These are phyloP conservation scores for Phialophora expanda DNA, from an alignment of 2,329 filamentous ascomycete genomes.

Conservation along the genomic window DNA sequence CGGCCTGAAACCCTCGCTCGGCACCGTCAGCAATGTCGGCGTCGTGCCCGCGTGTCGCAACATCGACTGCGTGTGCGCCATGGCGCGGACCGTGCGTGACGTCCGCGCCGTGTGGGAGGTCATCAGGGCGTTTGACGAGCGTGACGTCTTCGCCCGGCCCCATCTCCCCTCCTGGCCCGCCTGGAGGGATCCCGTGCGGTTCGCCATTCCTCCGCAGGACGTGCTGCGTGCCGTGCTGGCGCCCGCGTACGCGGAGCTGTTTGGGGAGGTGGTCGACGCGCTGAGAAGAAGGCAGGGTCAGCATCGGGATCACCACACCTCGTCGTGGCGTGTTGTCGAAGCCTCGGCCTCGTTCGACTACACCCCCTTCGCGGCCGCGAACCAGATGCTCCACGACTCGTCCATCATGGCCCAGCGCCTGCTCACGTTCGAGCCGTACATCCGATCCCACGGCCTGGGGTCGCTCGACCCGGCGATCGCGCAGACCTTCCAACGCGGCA, in stretches of 20 bases:
- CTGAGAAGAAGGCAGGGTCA: slow-evolving; percentile 30
- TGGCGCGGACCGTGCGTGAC: slow-evolving; percentile 52
- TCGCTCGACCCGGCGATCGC: slow-evolving; percentile 58
- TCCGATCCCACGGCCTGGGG: slow-evolving; percentile 5
- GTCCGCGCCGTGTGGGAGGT: slow-evolving; percentile 40
- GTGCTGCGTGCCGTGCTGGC: slow-evolving; percentile 50
- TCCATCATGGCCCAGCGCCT: slow-evolving; percentile 57
- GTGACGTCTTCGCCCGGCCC: slow-evolving; percentile 53
- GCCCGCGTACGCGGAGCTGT: slow-evolving; percentile 49
- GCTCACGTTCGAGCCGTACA: slow-evolving; percentile 23
- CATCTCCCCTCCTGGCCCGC: slow-evolving; percentile 40
- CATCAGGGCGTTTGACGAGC: slow-evolving; percentile 34
- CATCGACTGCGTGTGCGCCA: slow-evolving; percentile 60
- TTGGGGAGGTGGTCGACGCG: slow-evolving; percentile 48
- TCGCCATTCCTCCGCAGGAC: slow-evolving; percentile 54
- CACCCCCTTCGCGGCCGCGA: slow-evolving; percentile 57
- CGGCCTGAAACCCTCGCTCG: slow-evolving; percentile 40
- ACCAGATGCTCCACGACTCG: slow-evolving; percentile 61
- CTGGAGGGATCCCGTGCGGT: slow-evolving; percentile 49
- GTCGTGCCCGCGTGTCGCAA: slow-evolving; percentile 57
- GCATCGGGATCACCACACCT: no score
- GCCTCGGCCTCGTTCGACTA: slow-evolving; percentile 52
- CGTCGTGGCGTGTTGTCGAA: slow-evolving; percentile 33
- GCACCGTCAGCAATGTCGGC: slow-evolving; percentile 37
- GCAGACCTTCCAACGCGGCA: slow-evolving; percentile 50